phyloP scores from a whole-genome alignment of 2,329 filamentous ascomycete species.

The Dichotomopilus funicola region DNA sequence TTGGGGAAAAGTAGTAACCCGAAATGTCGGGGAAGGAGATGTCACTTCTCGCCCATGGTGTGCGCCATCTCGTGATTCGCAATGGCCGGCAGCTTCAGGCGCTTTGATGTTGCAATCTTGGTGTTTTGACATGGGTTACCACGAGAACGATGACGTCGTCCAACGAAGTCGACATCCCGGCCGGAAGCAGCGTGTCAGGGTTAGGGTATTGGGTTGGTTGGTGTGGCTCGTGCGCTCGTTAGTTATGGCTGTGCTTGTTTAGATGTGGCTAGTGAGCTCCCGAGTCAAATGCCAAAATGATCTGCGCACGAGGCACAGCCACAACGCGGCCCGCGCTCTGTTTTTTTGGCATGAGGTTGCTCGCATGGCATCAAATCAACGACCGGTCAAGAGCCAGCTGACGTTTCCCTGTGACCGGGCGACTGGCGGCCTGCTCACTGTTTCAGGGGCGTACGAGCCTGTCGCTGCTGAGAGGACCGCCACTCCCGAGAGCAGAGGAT shows the following conservation, averaged over 20 bases:
- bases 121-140: neutral
- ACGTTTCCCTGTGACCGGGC: no score
- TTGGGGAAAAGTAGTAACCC: neutral
- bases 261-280: neutral
- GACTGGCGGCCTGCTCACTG: no score
- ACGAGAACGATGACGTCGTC: slow-evolving; percentile 5
- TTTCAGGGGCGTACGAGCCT: no score
- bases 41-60: neutral
- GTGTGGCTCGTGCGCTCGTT: neutral
- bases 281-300: no score
- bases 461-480: no score
- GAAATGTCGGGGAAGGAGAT: neutral
- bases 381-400: no score
- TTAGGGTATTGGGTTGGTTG: neutral
- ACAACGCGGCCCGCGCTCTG: no score
- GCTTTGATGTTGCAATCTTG: neutral
- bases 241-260: neutral
- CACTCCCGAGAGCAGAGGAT: no score
- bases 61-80: neutral
- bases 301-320: no score
- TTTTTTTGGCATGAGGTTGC: no score
- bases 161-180: neutral
- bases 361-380: no score
- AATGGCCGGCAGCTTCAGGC: neutral
- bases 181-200: neutral